A percentile compares a stretch with the other conserved stretches of the same genome.
These are phyloP conservation scores for Pholiota molesta DNA, from an alignment of 768 basidiomycete species.

Conservation along the genomic window DNA sequence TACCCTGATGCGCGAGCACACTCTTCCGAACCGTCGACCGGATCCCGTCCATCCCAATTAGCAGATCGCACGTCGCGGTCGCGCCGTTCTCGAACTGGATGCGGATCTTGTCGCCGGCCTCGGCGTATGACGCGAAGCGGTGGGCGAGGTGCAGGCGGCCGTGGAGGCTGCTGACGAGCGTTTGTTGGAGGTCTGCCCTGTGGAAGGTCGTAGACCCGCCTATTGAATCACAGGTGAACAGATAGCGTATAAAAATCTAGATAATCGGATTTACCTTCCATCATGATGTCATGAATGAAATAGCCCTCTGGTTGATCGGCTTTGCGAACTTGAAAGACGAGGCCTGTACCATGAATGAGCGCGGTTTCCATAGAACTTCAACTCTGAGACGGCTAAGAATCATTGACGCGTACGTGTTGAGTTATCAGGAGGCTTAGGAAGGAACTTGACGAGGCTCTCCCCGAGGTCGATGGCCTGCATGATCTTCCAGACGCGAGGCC, in stretches of 20 bases:
- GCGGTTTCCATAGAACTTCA: too few species aligned
- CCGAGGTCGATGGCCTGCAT: constrained; percentile 42
- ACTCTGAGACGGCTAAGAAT: too few species aligned
- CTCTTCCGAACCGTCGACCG: constrained; percentile 32
- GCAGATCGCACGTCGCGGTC: constrained; percentile 37
- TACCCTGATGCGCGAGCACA: constrained; percentile 14
- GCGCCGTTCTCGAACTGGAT: constrained; percentile 41
- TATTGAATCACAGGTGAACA: constrained; percentile 8
- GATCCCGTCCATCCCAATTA: constrained; percentile 48
- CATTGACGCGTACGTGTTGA: constrained; percentile 18
- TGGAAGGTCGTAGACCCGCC: constrained; percentile 35
- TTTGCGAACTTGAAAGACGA: constrained; percentile 31
- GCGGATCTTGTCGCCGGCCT: constrained; percentile 22
- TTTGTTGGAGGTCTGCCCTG: constrained; percentile 38
- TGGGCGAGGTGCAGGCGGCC: constrained; percentile 38
- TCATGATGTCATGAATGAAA: constrained; percentile 25
- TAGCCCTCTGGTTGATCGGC: constrained; percentile 36
- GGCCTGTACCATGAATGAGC: not conserved
- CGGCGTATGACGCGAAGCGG: constrained; percentile 32
- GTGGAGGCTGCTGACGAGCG: constrained; percentile 31
- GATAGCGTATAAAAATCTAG: too few species aligned
- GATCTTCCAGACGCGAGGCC: constrained; percentile 41
- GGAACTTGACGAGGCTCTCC: constrained; percentile 17
- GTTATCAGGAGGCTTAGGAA: constrained; percentile 19
- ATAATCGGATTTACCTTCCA: constrained; percentile 11